Conservation (phyloP, 106 monocot species). For the Gastrodia elata region DNA sequence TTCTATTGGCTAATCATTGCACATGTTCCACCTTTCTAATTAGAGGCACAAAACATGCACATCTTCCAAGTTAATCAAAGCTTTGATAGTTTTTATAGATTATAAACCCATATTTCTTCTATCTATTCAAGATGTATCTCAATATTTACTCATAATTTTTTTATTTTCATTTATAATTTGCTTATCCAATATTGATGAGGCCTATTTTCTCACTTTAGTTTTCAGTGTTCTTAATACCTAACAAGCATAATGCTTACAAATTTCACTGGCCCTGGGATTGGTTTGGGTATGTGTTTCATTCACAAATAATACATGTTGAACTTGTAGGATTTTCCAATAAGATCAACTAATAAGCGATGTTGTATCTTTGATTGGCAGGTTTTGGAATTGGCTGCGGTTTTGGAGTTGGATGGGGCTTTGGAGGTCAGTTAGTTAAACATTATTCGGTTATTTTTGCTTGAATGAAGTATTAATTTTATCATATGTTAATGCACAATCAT, state of each 20-base stretch:
- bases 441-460: background rate
- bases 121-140: background rate
- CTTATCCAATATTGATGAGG: background rate
- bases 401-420: slow-evolving; percentile 87
- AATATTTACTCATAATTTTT: background rate
- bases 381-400: slow-evolving; percentile 78
- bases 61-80: slow-evolving; percentile 1
- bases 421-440: slow-evolving; percentile 29
- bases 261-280: slow-evolving; percentile 71
- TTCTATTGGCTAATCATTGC: background rate
- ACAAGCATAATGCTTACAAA: slow-evolving; percentile 56
- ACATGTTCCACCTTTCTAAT: background rate
- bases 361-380: slow-evolving; percentile 20
- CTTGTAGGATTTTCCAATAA: background rate
- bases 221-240: background rate
- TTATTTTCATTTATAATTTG: background rate
- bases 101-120: background rate
- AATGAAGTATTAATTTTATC: background rate
- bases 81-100: background rate
- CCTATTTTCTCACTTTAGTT: background rate
- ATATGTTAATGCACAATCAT: background rate
- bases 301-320: background rate
- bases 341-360: background rate
- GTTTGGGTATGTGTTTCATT: slow-evolving; percentile 38
- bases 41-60: background rate